Percentiles rank a stretch among this genome's conserved stretches.
Conservation (phyloP, 2,329 filamentous ascomycete genomes). For the Penicillium hordei region DNA sequence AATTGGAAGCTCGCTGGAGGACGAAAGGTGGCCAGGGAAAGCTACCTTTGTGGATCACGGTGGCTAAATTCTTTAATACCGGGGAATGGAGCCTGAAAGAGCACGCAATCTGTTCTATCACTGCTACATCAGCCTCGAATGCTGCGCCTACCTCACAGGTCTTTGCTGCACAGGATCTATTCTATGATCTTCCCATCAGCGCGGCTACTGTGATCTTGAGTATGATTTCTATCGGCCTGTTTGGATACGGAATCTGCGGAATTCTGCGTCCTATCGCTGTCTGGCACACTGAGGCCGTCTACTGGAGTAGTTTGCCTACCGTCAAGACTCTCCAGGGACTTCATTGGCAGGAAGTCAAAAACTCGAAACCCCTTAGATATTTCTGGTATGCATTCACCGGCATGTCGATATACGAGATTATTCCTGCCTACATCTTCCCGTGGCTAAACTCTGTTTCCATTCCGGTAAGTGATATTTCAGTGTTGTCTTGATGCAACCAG, state of each 20-base stretch:
- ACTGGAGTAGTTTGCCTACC: slow-evolving; percentile 55
- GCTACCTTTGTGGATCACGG: slow-evolving; percentile 44
- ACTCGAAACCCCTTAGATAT: slow-evolving; percentile 52
- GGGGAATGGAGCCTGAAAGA: slow-evolving; percentile 58
- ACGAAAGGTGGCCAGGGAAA: slow-evolving; percentile 43
- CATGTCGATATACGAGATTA: slow-evolving; percentile 55
- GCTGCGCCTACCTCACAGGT: slow-evolving; percentile 44
- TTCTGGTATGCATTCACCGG: slow-evolving; percentile 54
- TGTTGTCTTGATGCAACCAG: not conserved
- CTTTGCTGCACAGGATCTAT: slow-evolving; percentile 53
- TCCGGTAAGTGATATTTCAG: slow-evolving; percentile 28
- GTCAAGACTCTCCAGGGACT: slow-evolving; percentile 57
- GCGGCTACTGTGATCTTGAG: slow-evolving; percentile 51
- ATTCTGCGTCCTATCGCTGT: slow-evolving; percentile 56
- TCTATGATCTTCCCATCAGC: slow-evolving; percentile 52
- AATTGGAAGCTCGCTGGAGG: slow-evolving; percentile 51
- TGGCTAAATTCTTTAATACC: slow-evolving; percentile 51
- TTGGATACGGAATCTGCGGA: slow-evolving; percentile 57
- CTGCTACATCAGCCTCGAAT: slow-evolving; percentile 55
- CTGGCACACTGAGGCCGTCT: slow-evolving; percentile 58
- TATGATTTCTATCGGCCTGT: slow-evolving; percentile 56
- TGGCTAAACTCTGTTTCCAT: slow-evolving; percentile 58
- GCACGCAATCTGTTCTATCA: slow-evolving; percentile 56
- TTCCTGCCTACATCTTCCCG: slow-evolving; percentile 57
- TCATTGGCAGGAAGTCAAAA: slow-evolving; percentile 54